Percentiles rank a stretch among this genome's conserved stretches.
phyloP scores from a whole-genome alignment of 305 asterid species.

The Vinca major region DNA sequence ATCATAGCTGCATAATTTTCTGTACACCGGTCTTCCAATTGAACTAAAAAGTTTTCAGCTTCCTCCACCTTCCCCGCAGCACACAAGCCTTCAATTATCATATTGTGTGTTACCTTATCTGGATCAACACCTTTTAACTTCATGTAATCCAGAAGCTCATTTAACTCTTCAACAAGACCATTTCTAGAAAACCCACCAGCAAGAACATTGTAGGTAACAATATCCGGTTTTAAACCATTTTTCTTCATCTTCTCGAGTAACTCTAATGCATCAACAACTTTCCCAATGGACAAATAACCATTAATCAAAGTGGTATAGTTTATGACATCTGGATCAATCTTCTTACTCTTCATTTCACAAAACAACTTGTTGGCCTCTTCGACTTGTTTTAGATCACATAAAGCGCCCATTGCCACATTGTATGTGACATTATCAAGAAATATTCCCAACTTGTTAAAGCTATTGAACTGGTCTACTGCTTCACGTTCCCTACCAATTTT shows the following conservation, averaged over 20 bases:
- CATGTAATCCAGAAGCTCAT: conserved; percentile 41
- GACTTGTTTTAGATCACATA: conserved; percentile 51
- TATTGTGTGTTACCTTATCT: conserved; percentile 38
- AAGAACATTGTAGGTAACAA: conserved; percentile 44
- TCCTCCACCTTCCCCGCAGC: conserved; percentile 37
- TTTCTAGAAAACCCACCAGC: conserved; percentile 50
- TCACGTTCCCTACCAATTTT: conserved; percentile 37
- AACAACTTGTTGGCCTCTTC: conserved; percentile 51
- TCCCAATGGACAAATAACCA: conserved; percentile 45
- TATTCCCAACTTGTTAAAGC: conserved; percentile 35
- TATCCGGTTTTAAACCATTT: conserved; percentile 44
- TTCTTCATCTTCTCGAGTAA: conserved; percentile 48
- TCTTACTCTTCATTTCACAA: conserved; percentile 57
- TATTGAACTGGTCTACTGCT: conserved; percentile 39
- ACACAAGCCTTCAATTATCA: conserved; percentile 64
- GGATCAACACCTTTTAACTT: conserved; percentile 44
- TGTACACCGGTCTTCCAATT: conserved; percentile 33
- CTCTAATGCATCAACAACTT: conserved; percentile 35
- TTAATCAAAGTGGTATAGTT: conserved; percentile 73
- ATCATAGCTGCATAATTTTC: conserved; percentile 57
- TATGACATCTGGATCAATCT: conserved; percentile 46
- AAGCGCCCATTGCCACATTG: conserved; percentile 58
- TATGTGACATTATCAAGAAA: conserved; percentile 55
- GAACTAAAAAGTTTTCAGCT: conserved; percentile 47
- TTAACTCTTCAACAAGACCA: conserved; percentile 31